These are phyloP conservation scores for Bryum argenteum DNA, from an alignment of 225 moss, liverwort and hornwort species.

Conservation along the genomic window DNA sequence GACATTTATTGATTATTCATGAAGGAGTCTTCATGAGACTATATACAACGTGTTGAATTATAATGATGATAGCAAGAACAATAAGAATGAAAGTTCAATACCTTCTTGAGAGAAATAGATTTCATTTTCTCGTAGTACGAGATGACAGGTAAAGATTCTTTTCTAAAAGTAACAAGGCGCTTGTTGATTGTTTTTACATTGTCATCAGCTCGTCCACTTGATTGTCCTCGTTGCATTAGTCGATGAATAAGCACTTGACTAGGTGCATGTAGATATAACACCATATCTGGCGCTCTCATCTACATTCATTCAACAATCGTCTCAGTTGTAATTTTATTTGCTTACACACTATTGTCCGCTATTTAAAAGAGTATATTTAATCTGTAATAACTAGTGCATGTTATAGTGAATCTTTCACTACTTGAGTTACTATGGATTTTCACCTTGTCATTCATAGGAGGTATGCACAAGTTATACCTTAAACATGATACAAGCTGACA, in stretches of 20 bases:
- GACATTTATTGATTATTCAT: too few relatives aligned
- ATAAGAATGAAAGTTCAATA: not conserved
- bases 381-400: too few relatives aligned
- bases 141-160: constrained; percentile 59
- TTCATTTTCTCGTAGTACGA: constrained; percentile 37
- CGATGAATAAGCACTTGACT: constrained; percentile 60
- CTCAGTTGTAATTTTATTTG: not conserved
- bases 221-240: constrained; percentile 61
- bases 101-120: constrained; percentile 42
- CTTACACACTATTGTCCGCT: too few relatives aligned
- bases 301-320: constrained; percentile 1
- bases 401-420: too few relatives aligned
- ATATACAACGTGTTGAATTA: not conserved
- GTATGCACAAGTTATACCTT: too few relatives aligned
- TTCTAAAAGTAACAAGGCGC: constrained; percentile 67
- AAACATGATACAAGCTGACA: too few relatives aligned
- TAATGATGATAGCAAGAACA: not conserved
- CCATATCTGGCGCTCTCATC: constrained; percentile 56
- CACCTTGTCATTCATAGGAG: too few relatives aligned
- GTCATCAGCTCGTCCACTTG: constrained; percentile 61
- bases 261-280: constrained; percentile 76
- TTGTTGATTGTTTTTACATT: constrained; percentile 55
- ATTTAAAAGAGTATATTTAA: too few relatives aligned
- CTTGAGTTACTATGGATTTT: too few relatives aligned
- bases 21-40: not conserved